These are phyloP conservation scores for Eucalyptus marginata DNA, from an alignment of 345 rosid species.

Conservation along the genomic window DNA sequence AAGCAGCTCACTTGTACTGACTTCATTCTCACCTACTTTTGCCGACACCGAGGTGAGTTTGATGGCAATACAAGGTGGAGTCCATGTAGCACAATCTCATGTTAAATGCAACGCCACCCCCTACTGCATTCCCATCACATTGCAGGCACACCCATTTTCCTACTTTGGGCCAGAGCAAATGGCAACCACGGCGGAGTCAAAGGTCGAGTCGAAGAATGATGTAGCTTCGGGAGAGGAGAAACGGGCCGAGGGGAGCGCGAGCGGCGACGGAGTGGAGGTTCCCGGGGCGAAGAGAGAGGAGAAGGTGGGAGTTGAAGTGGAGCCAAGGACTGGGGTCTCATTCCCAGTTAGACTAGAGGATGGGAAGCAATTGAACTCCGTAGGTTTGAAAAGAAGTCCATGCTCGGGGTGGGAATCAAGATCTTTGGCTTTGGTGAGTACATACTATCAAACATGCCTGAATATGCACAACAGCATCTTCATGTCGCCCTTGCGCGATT, in stretches of 20 bases:
- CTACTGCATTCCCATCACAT: background rate
- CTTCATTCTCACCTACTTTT: background rate
- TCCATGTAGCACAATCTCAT: too few relatives aligned
- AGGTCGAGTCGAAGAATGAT: background rate
- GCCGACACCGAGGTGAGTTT: background rate
- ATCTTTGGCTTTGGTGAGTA: slow-evolving; percentile 24
- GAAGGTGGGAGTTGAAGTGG: slow-evolving; percentile 24
- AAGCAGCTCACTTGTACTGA: background rate
- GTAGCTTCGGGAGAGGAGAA: background rate
- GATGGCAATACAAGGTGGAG: background rate
- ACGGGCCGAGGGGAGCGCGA: background rate
- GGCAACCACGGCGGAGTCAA: background rate
- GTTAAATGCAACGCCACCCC: background rate
- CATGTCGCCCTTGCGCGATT: background rate
- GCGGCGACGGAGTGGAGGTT: background rate
- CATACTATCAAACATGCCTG: background rate
- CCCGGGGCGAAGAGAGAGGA: background rate
- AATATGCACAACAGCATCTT: background rate
- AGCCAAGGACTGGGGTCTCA: slow-evolving; percentile 32
- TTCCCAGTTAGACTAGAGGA: slow-evolving; percentile 35
- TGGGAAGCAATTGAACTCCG: slow-evolving; percentile 24
- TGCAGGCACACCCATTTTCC: background rate
- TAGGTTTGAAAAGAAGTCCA: slow-evolving; percentile 32
- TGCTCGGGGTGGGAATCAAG: slow-evolving; percentile 34
- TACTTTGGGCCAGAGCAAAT: background rate